Evolutionary conservation across 352 stramenopile species (phyloP).

Genomic region (Phytophthora hibernalis): DNA sequence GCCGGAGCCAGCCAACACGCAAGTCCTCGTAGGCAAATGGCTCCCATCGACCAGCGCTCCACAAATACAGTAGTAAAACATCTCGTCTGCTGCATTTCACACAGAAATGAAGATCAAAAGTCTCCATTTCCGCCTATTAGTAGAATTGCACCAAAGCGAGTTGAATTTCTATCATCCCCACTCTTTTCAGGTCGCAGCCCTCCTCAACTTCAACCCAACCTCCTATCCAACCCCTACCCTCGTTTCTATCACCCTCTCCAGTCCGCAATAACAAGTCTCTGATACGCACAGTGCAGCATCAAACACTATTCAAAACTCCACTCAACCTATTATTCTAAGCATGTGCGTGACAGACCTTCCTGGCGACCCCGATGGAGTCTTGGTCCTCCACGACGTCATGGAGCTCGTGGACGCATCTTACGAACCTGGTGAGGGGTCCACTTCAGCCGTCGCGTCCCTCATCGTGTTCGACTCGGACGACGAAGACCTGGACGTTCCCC

Average conservation of each 20-base stretch:
- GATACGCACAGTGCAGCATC: constrained; percentile 26
- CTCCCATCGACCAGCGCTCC: too few species aligned
- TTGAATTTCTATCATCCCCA: constrained; percentile 4
- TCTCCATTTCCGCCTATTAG: too few species aligned
- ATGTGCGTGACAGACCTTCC: constrained; percentile 40
- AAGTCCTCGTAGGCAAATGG: too few species aligned
- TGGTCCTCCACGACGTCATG: constrained; percentile 44
- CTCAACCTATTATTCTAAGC: background rate
- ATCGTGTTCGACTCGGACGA: constrained; percentile 39
- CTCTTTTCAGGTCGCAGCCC: background rate
- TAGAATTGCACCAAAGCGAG: too few species aligned
- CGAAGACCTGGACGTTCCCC: constrained; percentile 39
- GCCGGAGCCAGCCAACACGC: constrained; percentile 3
- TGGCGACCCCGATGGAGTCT: constrained; percentile 35
- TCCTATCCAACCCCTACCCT: background rate
- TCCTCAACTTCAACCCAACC: background rate
- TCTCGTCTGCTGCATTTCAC: constrained; percentile 5
- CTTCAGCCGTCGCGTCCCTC: constrained; percentile 12
- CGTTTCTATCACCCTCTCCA: background rate
- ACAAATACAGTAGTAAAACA: too few species aligned
- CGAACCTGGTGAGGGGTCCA: constrained; percentile 16
- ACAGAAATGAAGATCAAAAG: constrained; percentile 7
- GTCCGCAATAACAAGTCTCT: constrained; percentile 5
- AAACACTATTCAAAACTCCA: background rate
- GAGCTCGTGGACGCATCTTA: constrained; percentile 34